phyloP scores from a whole-genome alignment of 331 rosid genomes.

The Malus hybrid region DNA sequence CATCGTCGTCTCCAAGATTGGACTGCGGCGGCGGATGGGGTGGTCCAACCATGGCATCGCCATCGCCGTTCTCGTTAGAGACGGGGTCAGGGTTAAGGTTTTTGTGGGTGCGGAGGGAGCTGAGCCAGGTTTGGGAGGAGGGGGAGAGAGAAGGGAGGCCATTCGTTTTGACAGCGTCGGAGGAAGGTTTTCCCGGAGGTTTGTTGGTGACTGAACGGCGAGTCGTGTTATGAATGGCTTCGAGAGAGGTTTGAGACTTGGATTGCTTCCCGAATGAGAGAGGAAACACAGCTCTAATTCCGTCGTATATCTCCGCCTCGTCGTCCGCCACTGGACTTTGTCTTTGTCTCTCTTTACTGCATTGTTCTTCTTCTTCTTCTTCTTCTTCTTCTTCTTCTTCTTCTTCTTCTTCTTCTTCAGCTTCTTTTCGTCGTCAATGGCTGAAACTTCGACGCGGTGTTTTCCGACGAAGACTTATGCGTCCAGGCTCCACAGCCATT shows the following conservation, averaged over 20 bases:
- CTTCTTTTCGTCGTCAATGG: background rate
- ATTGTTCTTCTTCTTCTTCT: background rate
- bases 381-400: too few species aligned
- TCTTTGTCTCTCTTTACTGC: too few species aligned
- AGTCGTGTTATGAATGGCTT: constrained; percentile 73
- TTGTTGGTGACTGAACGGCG: constrained; percentile 35
- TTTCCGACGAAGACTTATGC: background rate
- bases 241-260: constrained; percentile 72
- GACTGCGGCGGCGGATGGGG: constrained; percentile 43
- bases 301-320: constrained; percentile 68
- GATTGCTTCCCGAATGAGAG: constrained; percentile 81
- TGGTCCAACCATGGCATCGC: constrained; percentile 45
- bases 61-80: constrained; percentile 9
- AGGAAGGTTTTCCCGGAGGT: constrained; percentile 19
- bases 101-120: constrained; percentile 50
- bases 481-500: background rate
- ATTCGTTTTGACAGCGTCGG: constrained; percentile 3
- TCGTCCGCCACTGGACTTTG: constrained; percentile 32
- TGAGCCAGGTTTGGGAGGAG: constrained; percentile 69
- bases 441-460: background rate
- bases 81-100: constrained; percentile 26
- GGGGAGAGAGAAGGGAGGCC: constrained; percentile 56
- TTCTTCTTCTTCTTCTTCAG: too few species aligned
- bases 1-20: constrained; percentile 11
- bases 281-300: constrained; percentile 70